Evolutionary conservation across 352 stramenopile species (phyloP), one percentile per base, ranked within the genome.

Genomic region (Phytopythium chamaehyphon): DNA sequence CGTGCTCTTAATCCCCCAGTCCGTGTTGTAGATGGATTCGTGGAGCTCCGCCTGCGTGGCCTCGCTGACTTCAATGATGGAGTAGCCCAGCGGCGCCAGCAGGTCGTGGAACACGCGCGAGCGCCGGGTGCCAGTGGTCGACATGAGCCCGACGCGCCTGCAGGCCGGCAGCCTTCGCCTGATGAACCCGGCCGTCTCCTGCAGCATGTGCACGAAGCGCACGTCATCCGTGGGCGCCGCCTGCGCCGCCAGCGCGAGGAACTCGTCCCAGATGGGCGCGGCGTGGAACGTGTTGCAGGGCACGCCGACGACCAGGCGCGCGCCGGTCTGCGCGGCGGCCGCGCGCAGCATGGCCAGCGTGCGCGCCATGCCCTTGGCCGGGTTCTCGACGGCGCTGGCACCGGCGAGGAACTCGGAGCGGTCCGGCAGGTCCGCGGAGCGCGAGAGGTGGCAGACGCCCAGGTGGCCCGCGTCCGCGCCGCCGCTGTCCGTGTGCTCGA

Each of bases 231-330:
- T 31, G 15, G 18, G 24, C 46, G 46, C 57, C 14, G 40, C 49
- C 14, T 19, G 10, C 1, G 35, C 53, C 7, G 77, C 86, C 14
- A 76, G 62, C 11, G 57, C 57, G 33, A 86, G 63, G 52, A 91
- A 89, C 50, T 85, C 69, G 47, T 88, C 62, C 77, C 72, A 91
- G 36, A 87, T 88, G 31, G 78, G 67, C 46, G 67, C 62, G 16
- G 78, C 76, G 62, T 88, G 78, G 54, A 91, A 91, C 8, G 81
- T 88, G 44, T 88, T 88, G 72, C 77, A 91, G 12, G 77, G 73
- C 28, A 89, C 76, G 31, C 77, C 77, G 15, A 69, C 64, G 28
- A 89, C 64, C 8, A 91, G 74, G 19, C 63, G 75, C 28, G 59
- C 61, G 22, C 62, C 52, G 36, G 63, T 59, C 26, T 64, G 55